Conservation (phyloP, 352 stramenopile genomes). For the Phytopythium chamaehyphon region DNA sequence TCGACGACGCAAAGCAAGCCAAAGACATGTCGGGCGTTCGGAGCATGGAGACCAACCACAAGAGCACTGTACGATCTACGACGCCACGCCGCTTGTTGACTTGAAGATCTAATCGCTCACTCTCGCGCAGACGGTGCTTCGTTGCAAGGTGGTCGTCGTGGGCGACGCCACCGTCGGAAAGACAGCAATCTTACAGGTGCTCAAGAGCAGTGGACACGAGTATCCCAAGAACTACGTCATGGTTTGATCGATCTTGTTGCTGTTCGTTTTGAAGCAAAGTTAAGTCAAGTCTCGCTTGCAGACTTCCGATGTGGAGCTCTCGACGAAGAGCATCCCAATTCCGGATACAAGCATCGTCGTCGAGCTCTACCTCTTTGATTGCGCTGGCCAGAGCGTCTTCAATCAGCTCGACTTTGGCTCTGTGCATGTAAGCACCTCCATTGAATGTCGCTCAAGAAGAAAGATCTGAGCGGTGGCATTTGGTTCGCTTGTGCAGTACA, state of each 20-base stretch:
- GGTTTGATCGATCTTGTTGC: slow-evolving; percentile 24
- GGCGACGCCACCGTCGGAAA: slow-evolving; percentile 90
- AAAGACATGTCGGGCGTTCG: slow-evolving; percentile 69
- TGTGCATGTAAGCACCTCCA: slow-evolving; percentile 49
- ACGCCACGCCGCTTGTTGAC: no score
- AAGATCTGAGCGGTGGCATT: not conserved
- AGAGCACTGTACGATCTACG: slow-evolving; percentile 53
- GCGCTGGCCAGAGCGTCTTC: slow-evolving; percentile 91
- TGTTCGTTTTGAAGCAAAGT: no score
- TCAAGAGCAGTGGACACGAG: slow-evolving; percentile 89
- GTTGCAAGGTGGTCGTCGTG: slow-evolving; percentile 89
- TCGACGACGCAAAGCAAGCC: not conserved
- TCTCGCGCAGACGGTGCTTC: slow-evolving; percentile 70
- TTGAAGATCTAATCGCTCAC: not conserved
- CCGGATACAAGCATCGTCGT: slow-evolving; percentile 88
- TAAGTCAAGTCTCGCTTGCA: slow-evolving; percentile 9
- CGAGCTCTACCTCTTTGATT: slow-evolving; percentile 94
- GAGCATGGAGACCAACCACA: slow-evolving; percentile 91
- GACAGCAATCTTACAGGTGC: slow-evolving; percentile 87
- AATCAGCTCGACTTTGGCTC: slow-evolving; percentile 91
- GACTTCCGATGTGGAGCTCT: slow-evolving; percentile 89
- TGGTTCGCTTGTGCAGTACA: slow-evolving; percentile 35
- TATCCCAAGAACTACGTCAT: slow-evolving; percentile 96
- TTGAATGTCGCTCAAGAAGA: no score
- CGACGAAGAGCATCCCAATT: slow-evolving; percentile 88